These are phyloP conservation scores for Candolleomyces aberdarensis DNA, from an alignment of 768 basidiomycete species.

Conservation along the genomic window DNA sequence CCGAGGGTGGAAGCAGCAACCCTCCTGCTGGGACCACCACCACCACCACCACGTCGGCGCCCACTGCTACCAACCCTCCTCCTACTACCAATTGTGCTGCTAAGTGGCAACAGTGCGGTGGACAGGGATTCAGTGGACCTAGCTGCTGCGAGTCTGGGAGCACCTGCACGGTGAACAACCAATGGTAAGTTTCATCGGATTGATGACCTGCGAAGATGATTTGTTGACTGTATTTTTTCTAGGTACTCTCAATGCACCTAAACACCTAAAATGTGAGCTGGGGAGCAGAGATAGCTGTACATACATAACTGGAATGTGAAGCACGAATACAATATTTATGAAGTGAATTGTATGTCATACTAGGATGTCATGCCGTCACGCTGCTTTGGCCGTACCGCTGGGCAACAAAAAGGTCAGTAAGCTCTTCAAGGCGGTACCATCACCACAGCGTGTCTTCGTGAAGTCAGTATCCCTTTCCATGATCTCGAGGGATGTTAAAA, in stretches of 20 bases:
- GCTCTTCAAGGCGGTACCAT: no score
- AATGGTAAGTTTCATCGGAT: background rate
- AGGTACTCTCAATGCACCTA: background rate
- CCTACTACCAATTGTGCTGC: background rate
- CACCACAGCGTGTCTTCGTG: no score
- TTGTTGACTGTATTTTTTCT: background rate
- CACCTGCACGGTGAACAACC: conserved; percentile 8
- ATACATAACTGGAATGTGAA: no score
- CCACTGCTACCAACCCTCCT: background rate
- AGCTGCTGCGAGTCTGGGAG: conserved; percentile 8
- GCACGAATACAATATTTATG: no score
- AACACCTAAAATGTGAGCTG: background rate
- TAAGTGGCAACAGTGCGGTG: conserved; percentile 8
- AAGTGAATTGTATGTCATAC: no score
- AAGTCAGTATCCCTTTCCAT: no score
- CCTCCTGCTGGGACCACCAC: background rate
- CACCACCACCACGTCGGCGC: background rate
- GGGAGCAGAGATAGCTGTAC: no score
- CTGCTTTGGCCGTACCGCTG: no score
- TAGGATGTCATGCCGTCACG: no score
- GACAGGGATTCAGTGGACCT: conserved; percentile 11
- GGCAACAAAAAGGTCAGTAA: no score
- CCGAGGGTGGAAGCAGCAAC: no score
- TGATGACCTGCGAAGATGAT: background rate
- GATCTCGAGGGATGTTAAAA: no score